phyloP scores from a whole-genome alignment of 2,329 filamentous ascomycete genomes.

The Arthrobotrys sinensis region DNA sequence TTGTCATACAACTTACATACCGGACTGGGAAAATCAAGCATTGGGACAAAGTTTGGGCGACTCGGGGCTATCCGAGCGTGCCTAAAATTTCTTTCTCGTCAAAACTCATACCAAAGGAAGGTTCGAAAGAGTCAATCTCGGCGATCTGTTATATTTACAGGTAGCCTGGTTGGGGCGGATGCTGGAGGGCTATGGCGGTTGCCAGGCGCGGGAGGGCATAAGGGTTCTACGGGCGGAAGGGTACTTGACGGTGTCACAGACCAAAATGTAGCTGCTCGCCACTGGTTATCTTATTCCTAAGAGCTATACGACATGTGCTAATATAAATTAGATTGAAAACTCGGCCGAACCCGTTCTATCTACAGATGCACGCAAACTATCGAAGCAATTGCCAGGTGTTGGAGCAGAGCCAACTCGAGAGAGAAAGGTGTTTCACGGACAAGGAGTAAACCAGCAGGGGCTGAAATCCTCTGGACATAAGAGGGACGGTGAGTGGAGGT shows the following conservation, averaged over 20 bases:
- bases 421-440: neutral
- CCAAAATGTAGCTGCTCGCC: neutral
- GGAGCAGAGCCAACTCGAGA: neutral
- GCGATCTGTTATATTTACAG: conserved; percentile 11
- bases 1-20: neutral
- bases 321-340: neutral
- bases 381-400: neutral
- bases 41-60: neutral
- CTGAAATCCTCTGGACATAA: neutral
- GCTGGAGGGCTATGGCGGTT: neutral
- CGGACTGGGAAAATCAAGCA: neutral
- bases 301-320: neutral
- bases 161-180: neutral
- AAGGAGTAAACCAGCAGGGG: neutral
- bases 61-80: neutral
- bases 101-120: conserved; percentile 1
- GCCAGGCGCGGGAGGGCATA: neutral
- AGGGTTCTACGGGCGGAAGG: neutral
- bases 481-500: neutral
- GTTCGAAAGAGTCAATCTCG: conserved; percentile 9
- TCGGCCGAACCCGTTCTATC: neutral
- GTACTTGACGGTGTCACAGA: neutral
- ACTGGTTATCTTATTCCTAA: neutral
- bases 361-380: neutral
- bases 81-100: neutral